Base-by-base conservation (phyloP, 352 stramenopile species). In the Phytophthora sp. region DNA sequence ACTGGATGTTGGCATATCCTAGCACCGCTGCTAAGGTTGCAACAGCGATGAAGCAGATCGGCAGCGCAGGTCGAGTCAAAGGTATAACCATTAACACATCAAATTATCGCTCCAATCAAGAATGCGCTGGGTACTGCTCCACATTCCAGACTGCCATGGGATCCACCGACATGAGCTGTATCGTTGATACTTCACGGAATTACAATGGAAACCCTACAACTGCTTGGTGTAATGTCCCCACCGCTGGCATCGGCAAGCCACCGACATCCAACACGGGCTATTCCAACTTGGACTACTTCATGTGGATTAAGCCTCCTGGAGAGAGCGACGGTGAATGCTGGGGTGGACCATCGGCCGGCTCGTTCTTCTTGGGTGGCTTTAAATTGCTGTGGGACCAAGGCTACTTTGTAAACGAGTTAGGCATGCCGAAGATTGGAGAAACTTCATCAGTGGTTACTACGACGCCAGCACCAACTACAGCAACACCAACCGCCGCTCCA, bases 1-100 rank as follows among this genome's bases (percentile, higher is more conserved):
- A 83, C 60, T 91, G 84, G 84, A 75, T 76, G 26, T 62, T 91
- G 9, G 54, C 52, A 34, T 68, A 56, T 20, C 13, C 55, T 7
- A 63, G 50, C 1, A 70, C 18, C 5, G 49, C 61, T 3, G 20
- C 57, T 2, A 62, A 60, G 12, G 60, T 88, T 7, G 76, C 70
- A 4, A 54, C 51, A 1, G 63, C 67, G 6, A 66, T 89, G 64
- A 74, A 77, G 53, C 37, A 81, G 23, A 50, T 92, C 24, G 38
- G 48, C 1, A 32, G 28, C 0, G 68, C 53, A n/a, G 75, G 76
- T 2, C 62, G 62, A 31, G 43, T 92, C 30, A 86, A 87, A 50
- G 80, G 83, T 9, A 77, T 92, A 24, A 75, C 81, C n/a, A 75
- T 92, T 49, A 90, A 92, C 72, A 90, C 83, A 23, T 88, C 79